A percentile compares a stretch with the other conserved stretches of the same genome.
phyloP scores from a whole-genome alignment of 495 filamentous ascomycete species.

The Hapsidospora chrysogenum region DNA sequence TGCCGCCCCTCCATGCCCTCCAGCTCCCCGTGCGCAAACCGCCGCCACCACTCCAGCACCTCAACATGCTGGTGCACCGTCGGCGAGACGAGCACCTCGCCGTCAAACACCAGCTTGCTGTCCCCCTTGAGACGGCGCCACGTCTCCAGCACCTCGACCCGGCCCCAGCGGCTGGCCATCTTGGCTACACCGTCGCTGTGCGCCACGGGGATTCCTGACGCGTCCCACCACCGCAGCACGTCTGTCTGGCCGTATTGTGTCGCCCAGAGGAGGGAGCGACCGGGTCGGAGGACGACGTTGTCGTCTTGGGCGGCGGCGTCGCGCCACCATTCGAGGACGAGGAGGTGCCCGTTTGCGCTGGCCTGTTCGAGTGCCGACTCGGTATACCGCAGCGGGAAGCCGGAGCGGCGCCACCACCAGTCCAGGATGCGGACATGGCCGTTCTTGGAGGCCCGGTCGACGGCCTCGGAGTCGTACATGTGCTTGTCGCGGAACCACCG shows the following conservation, averaged over 20 bases:
- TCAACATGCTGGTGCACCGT: conserved; percentile 73
- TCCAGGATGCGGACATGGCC: conserved; percentile 74
- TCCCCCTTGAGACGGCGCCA: conserved; percentile 66
- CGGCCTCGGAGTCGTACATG: conserved; percentile 52
- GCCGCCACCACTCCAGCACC: conserved; percentile 85
- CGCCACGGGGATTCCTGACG: conserved; percentile 53
- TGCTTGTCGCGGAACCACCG: conserved; percentile 16
- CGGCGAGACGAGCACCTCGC: conserved; percentile 64
- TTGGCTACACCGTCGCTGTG: conserved; percentile 65
- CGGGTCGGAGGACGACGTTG: conserved; percentile 44
- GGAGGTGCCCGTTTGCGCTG: conserved; percentile 62
- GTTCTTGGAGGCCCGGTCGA: conserved; percentile 70
- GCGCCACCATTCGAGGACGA: conserved; percentile 85
- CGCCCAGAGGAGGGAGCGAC: conserved; percentile 62
- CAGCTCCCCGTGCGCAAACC: conserved; percentile 41
- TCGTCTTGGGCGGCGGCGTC: conserved; percentile 30
- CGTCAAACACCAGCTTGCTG: conserved; percentile 68
- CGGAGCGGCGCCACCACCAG: conserved; percentile 69
- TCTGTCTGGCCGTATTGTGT: conserved; percentile 59
- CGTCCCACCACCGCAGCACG: conserved; percentile 70
- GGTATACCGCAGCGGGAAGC: conserved; percentile 65
- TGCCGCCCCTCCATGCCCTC: conserved; percentile 22
- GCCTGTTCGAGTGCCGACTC: conserved; percentile 77
- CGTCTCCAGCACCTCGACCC: conserved; percentile 65
- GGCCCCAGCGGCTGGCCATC: conserved; percentile 71